Conservation (phyloP, 768 basidiomycete genomes). For the Galerina sulciceps region DNA sequence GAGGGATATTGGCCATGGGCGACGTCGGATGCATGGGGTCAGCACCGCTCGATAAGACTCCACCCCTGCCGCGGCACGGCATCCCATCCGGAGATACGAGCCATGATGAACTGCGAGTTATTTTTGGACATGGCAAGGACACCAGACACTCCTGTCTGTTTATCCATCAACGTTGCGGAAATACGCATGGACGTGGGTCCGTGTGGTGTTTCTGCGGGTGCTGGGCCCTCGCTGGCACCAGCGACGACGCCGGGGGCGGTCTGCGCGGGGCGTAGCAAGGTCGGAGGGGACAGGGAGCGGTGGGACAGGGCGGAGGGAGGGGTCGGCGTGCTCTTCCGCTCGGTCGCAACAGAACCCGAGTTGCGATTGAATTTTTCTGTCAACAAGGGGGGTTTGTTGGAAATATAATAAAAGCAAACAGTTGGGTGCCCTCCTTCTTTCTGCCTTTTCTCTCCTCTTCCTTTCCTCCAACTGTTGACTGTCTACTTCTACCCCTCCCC, state of each 20-base stretch:
- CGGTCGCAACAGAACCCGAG: conserved; percentile 11
- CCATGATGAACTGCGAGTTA: neutral
- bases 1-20: too few species aligned
- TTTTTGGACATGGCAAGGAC: neutral
- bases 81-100: neutral
- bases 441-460: conserved; percentile 12
- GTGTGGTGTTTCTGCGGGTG: neutral
- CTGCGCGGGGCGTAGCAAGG: neutral
- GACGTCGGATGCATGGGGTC: too few species aligned
- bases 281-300: neutral
- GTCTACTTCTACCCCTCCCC: conserved; percentile 2
- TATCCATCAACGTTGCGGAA: neutral
- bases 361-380: conserved; percentile 12
- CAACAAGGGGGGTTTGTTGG: conserved; percentile 12
- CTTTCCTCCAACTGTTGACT: conserved; percentile 9
- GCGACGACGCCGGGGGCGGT: neutral
- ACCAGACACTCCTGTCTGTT: conserved; percentile 6
- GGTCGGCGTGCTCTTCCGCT: conserved; percentile 10
- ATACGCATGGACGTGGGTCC: conserved; percentile 5
- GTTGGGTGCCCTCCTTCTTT: conserved; percentile 12
- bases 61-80: conserved; percentile 4
- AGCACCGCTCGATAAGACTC: too few species aligned
- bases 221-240: neutral
- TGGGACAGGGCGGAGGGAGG: conserved; percentile 7
- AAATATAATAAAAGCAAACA: conserved; percentile 27